Evolutionary conservation across 805 yeast species (phyloP).

Genomic region (Hanseniaspora clermontiae): DNA sequence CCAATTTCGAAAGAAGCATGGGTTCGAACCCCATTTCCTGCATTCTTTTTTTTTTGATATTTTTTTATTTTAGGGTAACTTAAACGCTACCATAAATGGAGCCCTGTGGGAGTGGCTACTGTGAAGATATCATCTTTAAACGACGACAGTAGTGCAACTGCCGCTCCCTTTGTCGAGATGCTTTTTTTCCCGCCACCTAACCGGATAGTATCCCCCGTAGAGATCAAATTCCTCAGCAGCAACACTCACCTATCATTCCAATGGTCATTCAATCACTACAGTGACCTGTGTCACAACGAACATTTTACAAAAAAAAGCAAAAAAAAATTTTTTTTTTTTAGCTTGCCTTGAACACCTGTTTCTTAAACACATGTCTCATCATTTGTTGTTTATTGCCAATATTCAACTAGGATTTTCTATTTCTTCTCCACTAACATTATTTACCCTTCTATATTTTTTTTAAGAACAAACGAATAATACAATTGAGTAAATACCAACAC

Average conservation of each 20-base stretch:
- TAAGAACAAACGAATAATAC: too few relatives aligned
- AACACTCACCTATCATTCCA: conserved; percentile 1
- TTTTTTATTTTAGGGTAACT: neutral
- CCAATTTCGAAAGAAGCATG: conserved; percentile 27
- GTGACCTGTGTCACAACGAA: neutral
- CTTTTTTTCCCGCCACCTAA: neutral
- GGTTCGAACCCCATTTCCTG: conserved; percentile 28
- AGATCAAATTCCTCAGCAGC: neutral
- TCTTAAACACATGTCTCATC: too few relatives aligned
- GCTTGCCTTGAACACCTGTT: neutral
- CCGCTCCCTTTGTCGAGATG: neutral
- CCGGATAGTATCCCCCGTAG: neutral
- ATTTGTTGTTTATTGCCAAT: too few relatives aligned
- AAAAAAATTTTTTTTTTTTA: too few relatives aligned
- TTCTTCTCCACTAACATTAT: too few relatives aligned
- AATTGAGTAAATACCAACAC: too few relatives aligned
- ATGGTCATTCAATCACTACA: neutral
- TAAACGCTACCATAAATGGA: neutral
- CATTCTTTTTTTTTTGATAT: conserved; percentile 17
- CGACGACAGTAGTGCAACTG: neutral
- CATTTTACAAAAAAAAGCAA: neutral
- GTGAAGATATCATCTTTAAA: neutral
- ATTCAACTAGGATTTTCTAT: too few relatives aligned
- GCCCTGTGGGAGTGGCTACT: neutral
- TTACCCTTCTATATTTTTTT: too few relatives aligned